Evolutionary conservation across 2,329 filamentous ascomycete genomes (phyloP), one percentile per base, ranked within the genome.

Genomic region (Clonostachys rosea): DNA sequence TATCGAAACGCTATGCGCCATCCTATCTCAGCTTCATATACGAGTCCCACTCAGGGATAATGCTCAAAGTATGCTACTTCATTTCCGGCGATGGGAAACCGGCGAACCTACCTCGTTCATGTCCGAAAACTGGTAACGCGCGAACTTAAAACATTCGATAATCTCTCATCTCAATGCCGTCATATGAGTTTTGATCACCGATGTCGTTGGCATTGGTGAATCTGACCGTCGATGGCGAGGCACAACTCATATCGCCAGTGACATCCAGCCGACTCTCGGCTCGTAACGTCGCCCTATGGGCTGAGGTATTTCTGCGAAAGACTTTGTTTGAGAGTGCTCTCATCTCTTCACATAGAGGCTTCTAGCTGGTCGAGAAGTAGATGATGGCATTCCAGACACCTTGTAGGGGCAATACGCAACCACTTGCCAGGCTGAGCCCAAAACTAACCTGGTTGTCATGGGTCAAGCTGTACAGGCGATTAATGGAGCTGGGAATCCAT

Each of bases 321-420:
- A 51, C 45, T 24, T 49, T 55, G 16, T 47, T 51, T 41, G 47
- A 58, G 7, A 52, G 24, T 16, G 46, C 44, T 39, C 41, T 50
- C 5, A 54, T n/a, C 41, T 61, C 63, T n/a, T 59, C 61, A 40
- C 54, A 39, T 10, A 68, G 53, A 1, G 50, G 56, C 13, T 52
- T 55, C 76, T 74, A 80, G 54, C 74, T 87, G 2, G 86, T 87
- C 4, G 77, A 80, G 50, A 87, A 78, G 63, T 89, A 92, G 44
- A 92, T 89, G 43, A 88, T 66, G 34, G 84, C 78, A 58, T 92
- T 92, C 87, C 87, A 91, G 43, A 90, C 80, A 1, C 89, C 88
- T 61, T 92, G 89, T 1, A 90, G 71, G 0, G 88, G 87, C 5
- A 92, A 70, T 0, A 91, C 87, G 12, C 87, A 74, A 3, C 84